A percentile compares a stretch with the other conserved stretches of the same genome.
Evolutionary conservation across 768 basidiomycete species (phyloP).

Genomic region (Tubosaeta sp.): DNA sequence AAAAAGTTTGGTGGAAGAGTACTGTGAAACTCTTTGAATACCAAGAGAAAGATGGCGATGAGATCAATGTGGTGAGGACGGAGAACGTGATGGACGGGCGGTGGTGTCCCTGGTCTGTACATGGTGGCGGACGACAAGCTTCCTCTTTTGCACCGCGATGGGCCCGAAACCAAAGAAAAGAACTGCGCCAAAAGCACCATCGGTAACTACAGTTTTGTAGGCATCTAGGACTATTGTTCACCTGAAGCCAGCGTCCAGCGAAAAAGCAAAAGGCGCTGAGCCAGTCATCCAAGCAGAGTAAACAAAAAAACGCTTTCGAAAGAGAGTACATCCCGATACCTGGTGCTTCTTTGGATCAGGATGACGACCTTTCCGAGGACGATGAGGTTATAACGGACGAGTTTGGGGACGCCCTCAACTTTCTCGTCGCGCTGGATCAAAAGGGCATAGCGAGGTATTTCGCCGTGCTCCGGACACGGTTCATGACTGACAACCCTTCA

Average conservation of each 20-base stretch:
- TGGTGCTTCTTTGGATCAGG: not conserved
- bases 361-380: slow-evolving; percentile 58
- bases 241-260: slow-evolving; percentile 34
- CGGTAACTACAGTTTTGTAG: slow-evolving; percentile 20
- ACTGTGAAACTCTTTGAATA: slow-evolving; percentile 57
- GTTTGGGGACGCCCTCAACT: slow-evolving; percentile 58
- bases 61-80: slow-evolving; percentile 75
- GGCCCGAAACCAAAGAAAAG: slow-evolving; percentile 31
- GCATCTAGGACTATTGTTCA: not conserved
- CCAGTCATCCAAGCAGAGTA: slow-evolving; percentile 25
- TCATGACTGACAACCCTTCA: slow-evolving; percentile 27
- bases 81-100: slow-evolving; percentile 63
- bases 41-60: slow-evolving; percentile 56
- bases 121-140: slow-evolving; percentile 21
- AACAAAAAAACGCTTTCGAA: slow-evolving; percentile 56
- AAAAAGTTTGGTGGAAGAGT: slow-evolving; percentile 55
- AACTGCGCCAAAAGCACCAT: slow-evolving; percentile 23
- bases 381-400: slow-evolving; percentile 64
- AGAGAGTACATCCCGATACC: slow-evolving; percentile 64
- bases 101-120: slow-evolving; percentile 42
- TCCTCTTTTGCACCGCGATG: slow-evolving; percentile 26
- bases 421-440: slow-evolving; percentile 69
- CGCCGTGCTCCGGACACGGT: not conserved
- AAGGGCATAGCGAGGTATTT: slow-evolving; percentile 77
- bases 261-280: slow-evolving; percentile 58